Evolutionary conservation across 225 moss, liverwort and hornwort genomes (phyloP).

Genomic region (Pseudisothecium myosuroides): DNA sequence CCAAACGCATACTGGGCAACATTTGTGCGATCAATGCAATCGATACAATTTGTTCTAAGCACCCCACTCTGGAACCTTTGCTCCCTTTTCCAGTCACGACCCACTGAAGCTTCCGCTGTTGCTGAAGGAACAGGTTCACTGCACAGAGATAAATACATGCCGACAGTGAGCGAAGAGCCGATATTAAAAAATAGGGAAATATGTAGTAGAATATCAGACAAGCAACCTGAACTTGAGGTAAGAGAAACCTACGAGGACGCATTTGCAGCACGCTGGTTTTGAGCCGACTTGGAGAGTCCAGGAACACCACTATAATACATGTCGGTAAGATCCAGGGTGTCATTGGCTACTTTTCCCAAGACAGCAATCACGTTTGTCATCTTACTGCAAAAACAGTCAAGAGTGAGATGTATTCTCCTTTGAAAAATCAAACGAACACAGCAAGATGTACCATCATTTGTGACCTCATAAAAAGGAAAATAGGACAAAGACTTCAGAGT

Average conservation of each 20-base stretch:
- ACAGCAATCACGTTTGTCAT: constrained; percentile 75
- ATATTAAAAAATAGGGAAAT: not conserved
- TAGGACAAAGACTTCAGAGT: not conserved
- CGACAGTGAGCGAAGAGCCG: not conserved
- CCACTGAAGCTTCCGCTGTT: constrained; percentile 22
- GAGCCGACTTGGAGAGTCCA: constrained; percentile 40
- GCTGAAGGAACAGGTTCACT: constrained; percentile 44
- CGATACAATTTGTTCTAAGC: constrained; percentile 88
- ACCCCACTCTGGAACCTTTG: constrained; percentile 78
- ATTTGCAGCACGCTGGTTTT: constrained; percentile 36
- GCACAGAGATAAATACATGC: not conserved
- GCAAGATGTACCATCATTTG: not conserved
- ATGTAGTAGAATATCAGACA: not conserved
- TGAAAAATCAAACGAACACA: not conserved
- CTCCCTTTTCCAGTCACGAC: constrained; percentile 25
- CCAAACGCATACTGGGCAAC: constrained; percentile 91
- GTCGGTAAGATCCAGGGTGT: constrained; percentile 80
- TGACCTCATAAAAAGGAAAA: not conserved
- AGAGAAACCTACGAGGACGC: constrained; percentile 33
- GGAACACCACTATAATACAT: constrained; percentile 81
- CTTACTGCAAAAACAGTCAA: constrained; percentile 51
- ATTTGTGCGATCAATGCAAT: constrained; percentile 94
- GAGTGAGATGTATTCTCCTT: not conserved
- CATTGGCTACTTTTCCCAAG: constrained; percentile 75
- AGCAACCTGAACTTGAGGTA: not conserved